Conservation (phyloP, 768 basidiomycete genomes). For the Agrocybe chaxingu region DNA sequence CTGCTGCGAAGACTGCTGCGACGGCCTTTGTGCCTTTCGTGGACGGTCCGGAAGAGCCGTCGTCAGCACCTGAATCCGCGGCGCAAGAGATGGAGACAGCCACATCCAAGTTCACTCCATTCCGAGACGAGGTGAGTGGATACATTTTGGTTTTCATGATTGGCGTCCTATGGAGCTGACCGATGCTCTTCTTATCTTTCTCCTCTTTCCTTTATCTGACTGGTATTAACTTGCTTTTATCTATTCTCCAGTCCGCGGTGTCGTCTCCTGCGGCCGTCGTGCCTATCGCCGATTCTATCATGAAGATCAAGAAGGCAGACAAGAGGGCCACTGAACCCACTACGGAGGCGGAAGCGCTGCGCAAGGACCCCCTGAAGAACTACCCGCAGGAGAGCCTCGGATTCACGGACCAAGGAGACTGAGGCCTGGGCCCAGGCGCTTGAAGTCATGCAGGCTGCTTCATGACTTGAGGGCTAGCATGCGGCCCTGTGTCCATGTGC, state of each 20-base stretch:
- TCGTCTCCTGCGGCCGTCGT: constrained; percentile 27
- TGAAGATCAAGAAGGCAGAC: constrained; percentile 58
- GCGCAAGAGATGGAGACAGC: constrained; percentile 29
- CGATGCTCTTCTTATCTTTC: not conserved
- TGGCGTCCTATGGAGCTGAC: not conserved
- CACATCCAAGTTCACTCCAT: constrained; percentile 66
- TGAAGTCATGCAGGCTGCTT: too few species aligned
- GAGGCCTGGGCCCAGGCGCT: not conserved
- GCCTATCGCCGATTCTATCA: constrained; percentile 52
- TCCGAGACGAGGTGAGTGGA: constrained; percentile 63
- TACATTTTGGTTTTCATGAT: constrained; percentile 7
- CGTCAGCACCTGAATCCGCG: constrained; percentile 4
- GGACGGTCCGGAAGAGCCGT: constrained; percentile 25
- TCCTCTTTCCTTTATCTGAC: constrained; percentile 2
- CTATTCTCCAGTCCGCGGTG: constrained; percentile 17
- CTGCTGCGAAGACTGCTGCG: constrained; percentile 28
- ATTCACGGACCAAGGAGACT: constrained; percentile 1
- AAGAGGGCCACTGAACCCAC: constrained; percentile 38
- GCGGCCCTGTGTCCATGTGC: too few species aligned
- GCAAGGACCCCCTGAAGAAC: constrained; percentile 81
- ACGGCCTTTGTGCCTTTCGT: constrained; percentile 37
- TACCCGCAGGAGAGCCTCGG: constrained; percentile 30
- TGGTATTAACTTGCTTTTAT: not conserved
- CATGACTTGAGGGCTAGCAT: too few species aligned
- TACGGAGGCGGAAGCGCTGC: constrained; percentile 74